Evolutionary conservation across 371 early-diverging fungal species (phyloP), one percentile per base, ranked within the genome.

Genomic region (Syncephalastrum contaminatum): DNA sequence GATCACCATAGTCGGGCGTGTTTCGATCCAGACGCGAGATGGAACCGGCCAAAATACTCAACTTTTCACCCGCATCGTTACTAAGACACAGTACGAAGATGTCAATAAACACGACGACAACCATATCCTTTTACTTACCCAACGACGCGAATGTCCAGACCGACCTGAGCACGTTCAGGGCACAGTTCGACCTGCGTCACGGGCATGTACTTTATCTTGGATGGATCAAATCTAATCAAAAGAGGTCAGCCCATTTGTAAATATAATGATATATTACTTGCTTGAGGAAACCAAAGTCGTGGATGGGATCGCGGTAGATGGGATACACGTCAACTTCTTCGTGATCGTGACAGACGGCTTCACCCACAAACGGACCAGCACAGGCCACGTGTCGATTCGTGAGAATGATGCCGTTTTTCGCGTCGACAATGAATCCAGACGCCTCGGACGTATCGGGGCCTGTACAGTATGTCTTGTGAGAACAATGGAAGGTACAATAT

Each of bases 351-450:
- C 90, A 93, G 45, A 95, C 80, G 6, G 93, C 90, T 66, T 87
- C 88, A 19, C 92, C 95, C 1, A 93, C 88, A 60, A 93, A 88
- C 4, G 97, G 98, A 12, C 93, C 97, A 1, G 94, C 85, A 51
- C 91, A 89, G 14, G 91, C 93, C 19, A 96, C 95, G 59, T 97
- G 97, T 13, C 96, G 80, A 69, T 97, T 97, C 7, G 97, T 89
- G 27, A 96, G 81, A 48, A 96, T 91, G 40, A 96, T 81, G 13
- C 95, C 98, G 3, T 77, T 79, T 56, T 83, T 59, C 5, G 89
- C 91, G 62, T 98, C 97, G 1, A 98, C 96, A 12, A 98, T 88
- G 66, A 97, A 97, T 12, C 98, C 98, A 8, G 97, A 88, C 1
- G 98, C 96, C 42, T 77, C 75, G 21, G 78, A 77, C 7, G 72